Evolutionary conservation across 2,329 filamentous ascomycete species (phyloP), one percentile per base, ranked within the genome.

Genomic region (Torrubiellomyces zombiae): DNA sequence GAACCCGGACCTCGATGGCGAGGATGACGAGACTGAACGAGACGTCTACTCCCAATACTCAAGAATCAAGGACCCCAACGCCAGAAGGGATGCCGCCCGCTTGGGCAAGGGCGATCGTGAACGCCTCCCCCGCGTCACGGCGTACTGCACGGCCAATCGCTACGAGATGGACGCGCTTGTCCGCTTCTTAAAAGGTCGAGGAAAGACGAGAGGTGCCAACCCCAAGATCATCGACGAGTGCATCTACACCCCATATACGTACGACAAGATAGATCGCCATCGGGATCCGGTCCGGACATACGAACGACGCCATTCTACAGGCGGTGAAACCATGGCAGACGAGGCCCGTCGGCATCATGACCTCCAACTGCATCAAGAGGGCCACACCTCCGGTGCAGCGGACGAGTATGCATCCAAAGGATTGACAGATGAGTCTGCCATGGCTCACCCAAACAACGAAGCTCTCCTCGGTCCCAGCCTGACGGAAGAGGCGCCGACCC

Each of bases 11-110:
- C 64, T 81, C 21, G 77, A 80, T 14, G 71, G 62, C 38, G 60
- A 35, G 6, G 85, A 95, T 33, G 86, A 93, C 42, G 86, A 94
- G 51, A 89, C 81, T 42, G 83, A 85, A 7, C 65, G 85, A 35
- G 89, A 98, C 47, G 89, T 98, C 16, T 98, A 98, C 55, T 86
- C 85, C 14, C 89, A 98, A 49, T 95, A 94, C 48, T 93, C 86
- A 7, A 69, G 89, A 21, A 98, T 98, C 54, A 95, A 95, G 50
- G 89, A 98, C 44, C 85, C 86, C 1, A 93, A 77, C 1, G 89
- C 89, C 7, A 64, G 89, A 32, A 69, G 89, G 40, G 86, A 95
- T 60, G 89, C 89, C 10, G 89, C 89, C 15, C 64, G 85, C 28
- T 53, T 98, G 20, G 89, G 89, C 18, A 98, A 95, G 50, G 85